Evolutionary conservation across 2,329 filamentous ascomycete species (phyloP).

Genomic region (Phyllosticta citriasiana): DNA sequence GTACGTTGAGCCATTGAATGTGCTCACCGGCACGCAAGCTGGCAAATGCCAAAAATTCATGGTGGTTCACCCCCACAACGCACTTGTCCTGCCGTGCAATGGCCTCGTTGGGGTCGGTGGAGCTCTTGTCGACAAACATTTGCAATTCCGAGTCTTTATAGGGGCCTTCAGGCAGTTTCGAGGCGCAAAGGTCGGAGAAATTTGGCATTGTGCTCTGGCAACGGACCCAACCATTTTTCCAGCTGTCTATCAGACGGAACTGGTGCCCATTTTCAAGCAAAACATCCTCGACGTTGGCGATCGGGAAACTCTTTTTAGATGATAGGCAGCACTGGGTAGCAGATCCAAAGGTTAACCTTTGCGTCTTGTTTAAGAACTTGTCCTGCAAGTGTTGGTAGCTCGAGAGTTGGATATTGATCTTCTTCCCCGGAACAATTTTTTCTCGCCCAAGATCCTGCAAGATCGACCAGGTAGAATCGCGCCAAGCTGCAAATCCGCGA

Average conservation of each 20-base stretch:
- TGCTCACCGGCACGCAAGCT: constrained; percentile 7
- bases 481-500: constrained; percentile 1
- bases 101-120: neutral
- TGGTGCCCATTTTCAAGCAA: constrained; percentile 35
- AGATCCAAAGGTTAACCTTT: neutral
- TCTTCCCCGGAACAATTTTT: neutral
- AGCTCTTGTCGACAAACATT: neutral
- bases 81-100: neutral
- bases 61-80: neutral
- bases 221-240: neutral
- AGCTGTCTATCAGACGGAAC: constrained; percentile 19
- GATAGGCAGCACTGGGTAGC: constrained; percentile 15
- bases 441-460: neutral
- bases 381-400: neutral
- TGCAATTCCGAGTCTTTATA: neutral
- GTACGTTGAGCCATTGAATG: constrained; percentile 10
- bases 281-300: constrained; percentile 21
- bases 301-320: constrained; percentile 16
- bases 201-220: neutral
- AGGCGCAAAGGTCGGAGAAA: neutral
- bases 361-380: neutral
- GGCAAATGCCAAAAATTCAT: constrained; percentile 9
- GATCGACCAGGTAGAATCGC: constrained; percentile 5
- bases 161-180: neutral
- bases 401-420: neutral